These are phyloP conservation scores for Oemleria cerasiformis DNA, from an alignment of 306 rosid genomes.

Conservation along the genomic window DNA sequence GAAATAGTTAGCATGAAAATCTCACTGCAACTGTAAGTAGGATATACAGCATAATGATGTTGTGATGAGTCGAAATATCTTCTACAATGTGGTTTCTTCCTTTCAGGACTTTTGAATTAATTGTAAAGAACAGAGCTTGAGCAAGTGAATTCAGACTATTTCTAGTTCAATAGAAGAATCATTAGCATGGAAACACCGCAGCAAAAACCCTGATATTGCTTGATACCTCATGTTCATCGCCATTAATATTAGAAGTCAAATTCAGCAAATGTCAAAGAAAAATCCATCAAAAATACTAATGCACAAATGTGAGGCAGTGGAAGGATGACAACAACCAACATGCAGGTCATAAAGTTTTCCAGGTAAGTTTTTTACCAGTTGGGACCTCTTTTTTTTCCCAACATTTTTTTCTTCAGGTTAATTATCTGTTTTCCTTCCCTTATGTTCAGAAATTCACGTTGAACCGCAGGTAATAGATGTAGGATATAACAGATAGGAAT, in stretches of 20 bases:
- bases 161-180: background rate
- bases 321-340: background rate
- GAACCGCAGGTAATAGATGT: background rate
- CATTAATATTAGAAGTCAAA: background rate
- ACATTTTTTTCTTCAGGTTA: background rate
- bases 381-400: background rate
- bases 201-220: background rate
- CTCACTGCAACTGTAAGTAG: background rate
- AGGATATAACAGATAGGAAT: background rate
- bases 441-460: background rate
- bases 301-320: background rate
- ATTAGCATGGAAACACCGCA: background rate
- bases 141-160: background rate
- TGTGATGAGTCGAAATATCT: background rate
- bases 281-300: background rate
- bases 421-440: background rate
- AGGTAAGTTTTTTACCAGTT: background rate
- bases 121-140: background rate
- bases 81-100: background rate
- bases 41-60: background rate
- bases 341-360: background rate
- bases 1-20: background rate
- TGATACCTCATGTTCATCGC: background rate
- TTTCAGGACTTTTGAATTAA: background rate
- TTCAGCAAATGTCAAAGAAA: background rate